Conservation (phyloP, 176 grass and related monocot genomes). For the Saccharum spontaneum region DNA sequence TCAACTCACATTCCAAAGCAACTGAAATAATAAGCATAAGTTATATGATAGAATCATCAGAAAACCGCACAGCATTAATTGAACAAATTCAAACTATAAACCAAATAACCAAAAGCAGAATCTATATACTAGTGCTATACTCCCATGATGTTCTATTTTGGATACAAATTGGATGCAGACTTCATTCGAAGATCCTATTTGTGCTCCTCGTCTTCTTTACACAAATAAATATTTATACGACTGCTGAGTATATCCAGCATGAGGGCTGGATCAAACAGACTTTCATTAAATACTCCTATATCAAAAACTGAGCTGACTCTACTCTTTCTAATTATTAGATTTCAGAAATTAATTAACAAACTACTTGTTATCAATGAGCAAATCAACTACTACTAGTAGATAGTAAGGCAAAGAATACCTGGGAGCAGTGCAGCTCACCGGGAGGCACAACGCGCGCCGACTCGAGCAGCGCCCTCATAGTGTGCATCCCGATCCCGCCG, state of each 20-base stretch:
- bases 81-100: not conserved
- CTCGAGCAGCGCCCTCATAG: slow-evolving; percentile 75
- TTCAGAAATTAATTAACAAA: slow-evolving; percentile 8
- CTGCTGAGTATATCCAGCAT: not conserved
- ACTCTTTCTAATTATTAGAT: not conserved
- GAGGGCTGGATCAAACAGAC: not conserved
- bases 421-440: slow-evolving; percentile 70
- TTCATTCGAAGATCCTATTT: not conserved
- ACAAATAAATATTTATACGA: not conserved
- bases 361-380: not conserved
- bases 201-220: not conserved
- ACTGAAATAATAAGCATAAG: not conserved
- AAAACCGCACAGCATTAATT: not conserved
- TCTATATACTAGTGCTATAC: not conserved
- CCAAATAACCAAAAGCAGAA: slow-evolving; percentile 9
- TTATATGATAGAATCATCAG: not conserved
- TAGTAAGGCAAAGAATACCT: slow-evolving; percentile 53
- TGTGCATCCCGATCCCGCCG: slow-evolving; percentile 63
- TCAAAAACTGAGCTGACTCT: not conserved
- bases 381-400: not conserved
- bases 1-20: not conserved
- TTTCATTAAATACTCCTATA: not conserved
- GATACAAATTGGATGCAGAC: not conserved
- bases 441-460: slow-evolving; percentile 63
- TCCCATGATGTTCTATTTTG: not conserved